phyloP scores from a whole-genome alignment of 2,329 filamentous ascomycete species.

The Microascus cirrosus region DNA sequence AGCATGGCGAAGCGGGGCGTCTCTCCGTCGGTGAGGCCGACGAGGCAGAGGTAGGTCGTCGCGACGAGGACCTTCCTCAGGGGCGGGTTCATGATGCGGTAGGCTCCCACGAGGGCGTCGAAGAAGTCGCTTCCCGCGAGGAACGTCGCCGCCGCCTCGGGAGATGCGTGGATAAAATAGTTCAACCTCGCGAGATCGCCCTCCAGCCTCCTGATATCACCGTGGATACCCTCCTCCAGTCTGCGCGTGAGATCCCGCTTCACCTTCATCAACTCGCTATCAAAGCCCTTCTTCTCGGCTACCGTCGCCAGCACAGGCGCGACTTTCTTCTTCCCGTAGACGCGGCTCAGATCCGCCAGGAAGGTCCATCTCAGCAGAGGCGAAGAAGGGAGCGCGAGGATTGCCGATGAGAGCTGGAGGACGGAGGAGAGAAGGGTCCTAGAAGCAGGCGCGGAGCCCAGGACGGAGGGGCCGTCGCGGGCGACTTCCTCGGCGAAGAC shows the following conservation, averaged over 20 bases:
- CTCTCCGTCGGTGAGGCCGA: slow-evolving; percentile 55
- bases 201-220: slow-evolving; percentile 44
- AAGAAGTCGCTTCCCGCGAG: slow-evolving; percentile 81
- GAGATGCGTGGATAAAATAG: slow-evolving; percentile 50
- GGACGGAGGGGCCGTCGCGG: slow-evolving; percentile 18
- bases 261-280: slow-evolving; percentile 42
- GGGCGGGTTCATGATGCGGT: slow-evolving; percentile 49
- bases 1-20: slow-evolving; percentile 64
- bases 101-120: slow-evolving; percentile 60
- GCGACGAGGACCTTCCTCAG: slow-evolving; percentile 59
- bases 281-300: slow-evolving; percentile 33
- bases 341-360: slow-evolving; percentile 54
- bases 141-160: slow-evolving; percentile 48
- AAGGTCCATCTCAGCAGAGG: slow-evolving; percentile 55
- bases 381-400: slow-evolving; percentile 29
- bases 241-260: slow-evolving; percentile 52
- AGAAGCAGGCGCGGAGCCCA: slow-evolving; percentile 22
- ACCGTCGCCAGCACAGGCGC: slow-evolving; percentile 35
- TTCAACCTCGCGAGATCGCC: slow-evolving; percentile 46
- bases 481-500: slow-evolving; percentile 53
- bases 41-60: slow-evolving; percentile 63
- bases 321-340: slow-evolving; percentile 54
- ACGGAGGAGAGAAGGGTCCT: slow-evolving; percentile 46
- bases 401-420: slow-evolving; percentile 52
- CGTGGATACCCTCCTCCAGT: slow-evolving; percentile 49